Percentiles rank a stretch among this genome's conserved stretches.
phyloP scores from a whole-genome alignment of 1,284 basidiomycete genomes.

The Hymenochaete sp. region DNA sequence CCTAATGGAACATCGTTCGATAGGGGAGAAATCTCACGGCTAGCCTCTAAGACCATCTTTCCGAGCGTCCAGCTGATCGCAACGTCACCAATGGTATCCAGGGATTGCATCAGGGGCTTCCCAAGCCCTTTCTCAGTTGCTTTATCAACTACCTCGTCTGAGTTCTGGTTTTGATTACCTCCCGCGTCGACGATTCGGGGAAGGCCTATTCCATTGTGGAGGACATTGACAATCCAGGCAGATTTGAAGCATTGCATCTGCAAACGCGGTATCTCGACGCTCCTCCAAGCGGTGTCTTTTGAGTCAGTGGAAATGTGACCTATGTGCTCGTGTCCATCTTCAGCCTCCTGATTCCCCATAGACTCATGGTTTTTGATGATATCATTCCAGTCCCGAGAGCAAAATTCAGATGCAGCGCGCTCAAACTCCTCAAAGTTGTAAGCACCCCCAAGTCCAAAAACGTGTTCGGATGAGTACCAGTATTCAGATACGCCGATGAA shows the following conservation, averaged over 20 bases:
- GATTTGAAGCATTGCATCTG: slow-evolving; percentile 99
- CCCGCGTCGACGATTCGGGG: slow-evolving; percentile 84
- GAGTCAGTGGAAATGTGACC: slow-evolving; percentile 45
- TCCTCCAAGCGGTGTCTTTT: slow-evolving; percentile 61
- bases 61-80: slow-evolving; percentile 97
- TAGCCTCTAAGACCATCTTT: slow-evolving; percentile 96
- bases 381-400: slow-evolving; percentile 69
- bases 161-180: slow-evolving; percentile 58
- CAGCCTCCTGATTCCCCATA: slow-evolving; percentile 49
- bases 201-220: slow-evolving; percentile 94
- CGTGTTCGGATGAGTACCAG: slow-evolving; percentile 98
- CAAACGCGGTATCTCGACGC: slow-evolving; percentile 76
- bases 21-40: slow-evolving; percentile 62
- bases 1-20: slow-evolving; percentile 38
- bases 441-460: slow-evolving; percentile 88
- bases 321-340: slow-evolving; percentile 31
- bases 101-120: slow-evolving; percentile 77
- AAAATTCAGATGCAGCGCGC: slow-evolving; percentile 83
- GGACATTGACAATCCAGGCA: slow-evolving; percentile 93
- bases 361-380: slow-evolving; percentile 65
- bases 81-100: slow-evolving; percentile 87
- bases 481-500: slow-evolving; percentile 99
- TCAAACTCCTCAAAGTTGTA: slow-evolving; percentile 98
- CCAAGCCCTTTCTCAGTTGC: slow-evolving; percentile 77
- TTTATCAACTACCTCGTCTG: slow-evolving; percentile 61